phyloP scores from a whole-genome alignment of 129 eudicot genomes.

The Apium graveolens region DNA sequence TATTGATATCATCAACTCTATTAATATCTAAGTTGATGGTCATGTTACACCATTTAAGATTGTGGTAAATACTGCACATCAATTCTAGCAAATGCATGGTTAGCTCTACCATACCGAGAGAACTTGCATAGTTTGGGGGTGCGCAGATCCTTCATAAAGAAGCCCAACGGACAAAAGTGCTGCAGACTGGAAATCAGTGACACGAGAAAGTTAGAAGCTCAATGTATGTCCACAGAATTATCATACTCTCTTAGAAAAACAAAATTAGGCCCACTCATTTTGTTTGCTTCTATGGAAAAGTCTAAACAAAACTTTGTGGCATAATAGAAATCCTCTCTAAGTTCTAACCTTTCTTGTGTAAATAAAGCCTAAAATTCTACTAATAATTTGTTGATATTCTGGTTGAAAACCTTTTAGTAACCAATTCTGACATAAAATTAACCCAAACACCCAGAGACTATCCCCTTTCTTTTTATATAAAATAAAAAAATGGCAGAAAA shows the following conservation, averaged over 20 bases:
- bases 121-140: slow-evolving; percentile 85
- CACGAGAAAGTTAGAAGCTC: slow-evolving; percentile 11
- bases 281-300: neutral
- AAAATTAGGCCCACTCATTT: neutral
- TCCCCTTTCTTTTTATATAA: neutral
- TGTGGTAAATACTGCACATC: neutral
- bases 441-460: neutral
- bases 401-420: too few species aligned
- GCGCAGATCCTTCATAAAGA: slow-evolving; percentile 91
- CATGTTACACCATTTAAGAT: neutral
- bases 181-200: slow-evolving; percentile 62
- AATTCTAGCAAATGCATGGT: neutral
- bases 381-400: too few species aligned
- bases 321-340: too few species aligned
- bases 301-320: neutral
- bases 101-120: slow-evolving; percentile 50
- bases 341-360: too few species aligned
- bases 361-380: too few species aligned
- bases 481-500: neutral
- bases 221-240: slow-evolving; percentile 2
- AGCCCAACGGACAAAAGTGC: slow-evolving; percentile 96
- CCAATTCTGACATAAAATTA: neutral
- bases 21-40: neutral
- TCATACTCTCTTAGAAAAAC: neutral
- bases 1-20: neutral